Conservation (phyloP, 306 rosid genomes). For the Chamaecrista fasciculata region DNA sequence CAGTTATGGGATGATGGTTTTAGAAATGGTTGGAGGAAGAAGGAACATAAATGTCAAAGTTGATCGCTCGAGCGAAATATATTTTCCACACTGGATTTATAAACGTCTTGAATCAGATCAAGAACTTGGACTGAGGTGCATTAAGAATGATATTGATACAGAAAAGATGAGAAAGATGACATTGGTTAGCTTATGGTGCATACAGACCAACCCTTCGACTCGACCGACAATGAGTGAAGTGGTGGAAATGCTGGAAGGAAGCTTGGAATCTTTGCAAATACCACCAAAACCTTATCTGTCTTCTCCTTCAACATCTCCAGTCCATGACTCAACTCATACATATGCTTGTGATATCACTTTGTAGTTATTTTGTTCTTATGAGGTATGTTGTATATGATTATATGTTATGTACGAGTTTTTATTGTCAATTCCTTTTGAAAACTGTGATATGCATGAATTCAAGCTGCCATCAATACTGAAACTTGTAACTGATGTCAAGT, state of each 20-base stretch:
- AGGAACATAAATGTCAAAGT: not conserved
- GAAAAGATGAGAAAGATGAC: conserved; percentile 22
- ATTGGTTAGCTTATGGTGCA: conserved; percentile 9
- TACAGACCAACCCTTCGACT: conserved; percentile 24
- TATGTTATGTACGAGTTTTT: not conserved
- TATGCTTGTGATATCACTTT: too few relatives aligned
- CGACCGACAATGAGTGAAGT: conserved; percentile 18
- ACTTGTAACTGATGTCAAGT: too few relatives aligned
- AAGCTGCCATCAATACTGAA: not conserved
- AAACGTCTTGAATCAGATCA: conserved; percentile 1
- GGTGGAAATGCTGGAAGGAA: conserved; percentile 31
- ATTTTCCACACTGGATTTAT: too few relatives aligned
- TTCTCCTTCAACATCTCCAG: conserved; percentile 15
- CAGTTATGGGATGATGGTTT: conserved; percentile 23
- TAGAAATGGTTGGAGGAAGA: conserved; percentile 27
- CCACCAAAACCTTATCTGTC: too few relatives aligned
- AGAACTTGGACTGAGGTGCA: conserved; percentile 8
- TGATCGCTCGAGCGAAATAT: conserved; percentile 3
- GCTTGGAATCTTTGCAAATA: conserved; percentile 14
- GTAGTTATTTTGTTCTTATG: not conserved
- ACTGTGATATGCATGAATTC: not conserved
- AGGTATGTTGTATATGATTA: not conserved
- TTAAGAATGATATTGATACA: conserved; percentile 2
- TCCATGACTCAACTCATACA: not conserved
- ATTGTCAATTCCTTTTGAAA: not conserved